Conservation (phyloP, 2,329 filamentous ascomycete genomes). For the Phoma sp. region DNA sequence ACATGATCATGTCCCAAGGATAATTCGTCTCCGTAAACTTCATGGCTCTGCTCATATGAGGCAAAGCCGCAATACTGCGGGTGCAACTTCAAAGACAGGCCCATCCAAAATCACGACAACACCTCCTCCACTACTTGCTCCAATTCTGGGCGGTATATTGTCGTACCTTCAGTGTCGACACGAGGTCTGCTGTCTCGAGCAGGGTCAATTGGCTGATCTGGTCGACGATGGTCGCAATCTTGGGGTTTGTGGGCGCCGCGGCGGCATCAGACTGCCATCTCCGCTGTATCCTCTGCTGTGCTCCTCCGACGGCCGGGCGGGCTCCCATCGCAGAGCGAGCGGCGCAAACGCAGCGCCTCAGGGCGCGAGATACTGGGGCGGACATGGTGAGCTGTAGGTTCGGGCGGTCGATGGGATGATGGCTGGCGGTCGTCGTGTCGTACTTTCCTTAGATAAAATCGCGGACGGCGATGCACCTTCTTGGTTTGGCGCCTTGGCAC, state of each 20-base stretch:
- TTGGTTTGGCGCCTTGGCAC: conserved; percentile 34
- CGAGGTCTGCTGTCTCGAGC: conserved; percentile 94
- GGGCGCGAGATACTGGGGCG: conserved; percentile 51
- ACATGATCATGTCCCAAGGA: no score
- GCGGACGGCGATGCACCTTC: conserved; percentile 30
- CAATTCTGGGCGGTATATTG: background rate
- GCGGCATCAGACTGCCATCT: conserved; percentile 86
- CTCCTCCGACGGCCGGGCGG: conserved; percentile 41
- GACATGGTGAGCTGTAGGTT: conserved; percentile 49
- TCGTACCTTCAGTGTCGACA: conserved; percentile 88
- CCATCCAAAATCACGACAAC: background rate
- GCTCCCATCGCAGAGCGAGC: conserved; percentile 31
- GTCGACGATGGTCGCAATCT: conserved; percentile 94
- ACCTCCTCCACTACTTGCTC: background rate
- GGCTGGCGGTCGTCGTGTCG: conserved; percentile 21
- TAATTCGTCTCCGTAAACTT: no score
- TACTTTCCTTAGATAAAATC: conserved; percentile 32
- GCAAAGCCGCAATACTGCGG: no score
- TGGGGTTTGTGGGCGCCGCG: conserved; percentile 72
- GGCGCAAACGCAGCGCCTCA: conserved; percentile 53
- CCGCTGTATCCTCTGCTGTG: conserved; percentile 58
- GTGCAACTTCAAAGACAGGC: no score
- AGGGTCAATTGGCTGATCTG: conserved; percentile 98
- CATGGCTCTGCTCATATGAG: no score
- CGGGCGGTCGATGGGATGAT: conserved; percentile 24